Evolutionary conservation across 1,139 yeast genomes (phyloP).

Genomic region (Sugiyamaella xylanicola): DNA sequence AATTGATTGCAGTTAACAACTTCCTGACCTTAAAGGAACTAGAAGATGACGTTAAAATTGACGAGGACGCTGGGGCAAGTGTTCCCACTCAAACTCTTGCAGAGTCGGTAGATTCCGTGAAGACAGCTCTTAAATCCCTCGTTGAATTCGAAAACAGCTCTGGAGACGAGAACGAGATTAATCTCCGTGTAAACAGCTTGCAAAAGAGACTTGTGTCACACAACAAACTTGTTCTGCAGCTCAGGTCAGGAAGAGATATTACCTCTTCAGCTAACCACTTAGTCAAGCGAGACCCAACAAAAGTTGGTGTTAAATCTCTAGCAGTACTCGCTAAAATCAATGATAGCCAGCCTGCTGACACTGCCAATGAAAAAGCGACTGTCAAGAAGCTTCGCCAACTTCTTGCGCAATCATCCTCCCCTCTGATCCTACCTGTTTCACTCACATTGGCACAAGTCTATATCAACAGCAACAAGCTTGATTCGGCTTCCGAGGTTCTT

Average conservation of each 20-base stretch:
- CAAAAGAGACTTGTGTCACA: constrained; percentile 11
- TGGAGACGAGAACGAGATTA: constrained; percentile 8
- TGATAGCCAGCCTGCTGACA: constrained; percentile 27
- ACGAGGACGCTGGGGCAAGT: not conserved
- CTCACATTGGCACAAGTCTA: constrained; percentile 51
- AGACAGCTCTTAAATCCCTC: constrained; percentile 11
- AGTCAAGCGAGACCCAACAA: constrained; percentile 9
- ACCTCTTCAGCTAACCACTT: constrained; percentile 9
- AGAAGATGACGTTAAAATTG: constrained; percentile 10
- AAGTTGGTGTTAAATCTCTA: constrained; percentile 15
- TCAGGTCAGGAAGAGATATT: constrained; percentile 18
- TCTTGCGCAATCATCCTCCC: constrained; percentile 7
- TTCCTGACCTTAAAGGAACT: constrained; percentile 19
- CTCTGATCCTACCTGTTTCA: constrained; percentile 23
- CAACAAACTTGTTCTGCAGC: constrained; percentile 14
- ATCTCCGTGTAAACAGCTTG: constrained; percentile 4
- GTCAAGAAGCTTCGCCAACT: constrained; percentile 12
- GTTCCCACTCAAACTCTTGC: constrained; percentile 3
- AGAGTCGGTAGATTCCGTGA: constrained; percentile 3
- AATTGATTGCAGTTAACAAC: constrained; percentile 27
- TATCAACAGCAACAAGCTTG: constrained; percentile 45
- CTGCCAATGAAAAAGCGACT: not conserved
- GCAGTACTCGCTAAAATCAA: constrained; percentile 10
- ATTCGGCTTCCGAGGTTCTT: constrained; percentile 51
- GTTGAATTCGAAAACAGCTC: constrained; percentile 14